Percentiles rank a stretch among this genome's conserved stretches.
These are phyloP conservation scores for Teratosphaeria gauchensis DNA, from an alignment of 2,329 filamentous ascomycete genomes.

Conservation along the genomic window DNA sequence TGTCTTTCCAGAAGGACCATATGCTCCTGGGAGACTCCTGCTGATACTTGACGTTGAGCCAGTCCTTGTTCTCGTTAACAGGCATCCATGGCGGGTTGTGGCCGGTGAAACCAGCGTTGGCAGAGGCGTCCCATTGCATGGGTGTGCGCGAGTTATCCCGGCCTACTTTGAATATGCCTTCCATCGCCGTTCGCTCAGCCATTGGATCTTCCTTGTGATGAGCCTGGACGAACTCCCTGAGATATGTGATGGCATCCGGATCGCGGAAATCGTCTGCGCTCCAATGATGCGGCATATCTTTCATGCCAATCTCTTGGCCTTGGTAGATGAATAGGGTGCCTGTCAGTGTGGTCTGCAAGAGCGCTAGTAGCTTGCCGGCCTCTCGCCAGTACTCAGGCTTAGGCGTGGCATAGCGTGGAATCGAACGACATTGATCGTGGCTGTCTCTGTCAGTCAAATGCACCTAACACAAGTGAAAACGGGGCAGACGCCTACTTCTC, in stretches of 20 bases:
- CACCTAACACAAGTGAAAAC: neutral
- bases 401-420: neutral
- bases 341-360: slow-evolving; percentile 47
- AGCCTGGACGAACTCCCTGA: slow-evolving; percentile 27
- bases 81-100: slow-evolving; percentile 57
- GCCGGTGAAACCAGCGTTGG: slow-evolving; percentile 55
- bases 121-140: slow-evolving; percentile 57
- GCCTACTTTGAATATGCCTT: slow-evolving; percentile 47
- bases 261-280: slow-evolving; percentile 55
- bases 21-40: slow-evolving; percentile 40
- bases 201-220: slow-evolving; percentile 21
- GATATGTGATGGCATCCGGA: slow-evolving; percentile 43
- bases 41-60: slow-evolving; percentile 55
- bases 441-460: neutral
- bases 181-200: slow-evolving; percentile 38
- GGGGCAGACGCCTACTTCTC: slow-evolving; percentile 44
- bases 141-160: slow-evolving; percentile 63
- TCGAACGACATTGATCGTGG: neutral
- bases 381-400: slow-evolving; percentile 7
- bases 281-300: slow-evolving; percentile 53
- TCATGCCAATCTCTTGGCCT: slow-evolving; percentile 60
- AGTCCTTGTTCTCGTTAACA: slow-evolving; percentile 51
- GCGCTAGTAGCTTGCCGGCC: slow-evolving; percentile 51
- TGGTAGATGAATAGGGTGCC: slow-evolving; percentile 62
- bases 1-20: slow-evolving; percentile 51